These are phyloP conservation scores for Hyphodiscus sp. DNA, from an alignment of 2,329 filamentous ascomycete genomes.

Conservation along the genomic window DNA sequence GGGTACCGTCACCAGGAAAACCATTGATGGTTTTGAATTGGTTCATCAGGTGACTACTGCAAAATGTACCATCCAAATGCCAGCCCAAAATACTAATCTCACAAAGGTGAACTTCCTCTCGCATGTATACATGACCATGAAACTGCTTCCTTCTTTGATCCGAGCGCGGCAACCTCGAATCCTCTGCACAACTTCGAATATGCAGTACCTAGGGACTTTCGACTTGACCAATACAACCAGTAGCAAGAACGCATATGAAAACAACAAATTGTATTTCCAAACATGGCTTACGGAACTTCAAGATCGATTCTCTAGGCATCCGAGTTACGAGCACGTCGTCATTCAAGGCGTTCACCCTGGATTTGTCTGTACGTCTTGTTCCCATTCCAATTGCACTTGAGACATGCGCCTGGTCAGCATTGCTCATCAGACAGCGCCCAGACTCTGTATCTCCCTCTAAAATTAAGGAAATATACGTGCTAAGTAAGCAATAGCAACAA, in stretches of 20 bases:
- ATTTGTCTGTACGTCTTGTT: slow-evolving; percentile 14
- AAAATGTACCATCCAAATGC: neutral
- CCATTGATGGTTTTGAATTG: slow-evolving; percentile 29
- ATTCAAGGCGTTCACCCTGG: slow-evolving; percentile 31
- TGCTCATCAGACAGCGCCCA: too few species aligned
- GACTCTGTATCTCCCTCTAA: too few species aligned
- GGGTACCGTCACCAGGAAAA: slow-evolving; percentile 9
- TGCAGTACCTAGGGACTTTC: slow-evolving; percentile 26
- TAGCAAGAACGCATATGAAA: slow-evolving; percentile 20
- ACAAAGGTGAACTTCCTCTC: slow-evolving; percentile 29
- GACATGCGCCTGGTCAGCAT: too few species aligned
- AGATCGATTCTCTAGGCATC: slow-evolving; percentile 15
- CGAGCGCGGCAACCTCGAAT: slow-evolving; percentile 22
- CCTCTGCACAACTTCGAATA: slow-evolving; percentile 28
- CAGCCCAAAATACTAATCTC: neutral
- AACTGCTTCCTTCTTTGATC: slow-evolving; percentile 25
- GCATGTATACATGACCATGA: slow-evolving; percentile 28
- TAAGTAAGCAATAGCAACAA: neutral
- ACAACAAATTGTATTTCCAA: slow-evolving; percentile 32
- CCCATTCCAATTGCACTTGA: too few species aligned
- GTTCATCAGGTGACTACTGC: slow-evolving; percentile 19
- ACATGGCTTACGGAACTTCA: slow-evolving; percentile 30
- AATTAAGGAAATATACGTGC: too few species aligned
- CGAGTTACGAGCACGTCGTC: slow-evolving; percentile 24
- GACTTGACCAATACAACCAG: slow-evolving; percentile 25